A percentile compares a stretch with the other conserved stretches of the same genome.
These are phyloP conservation scores for Diplodia sapinea DNA, from an alignment of 2,329 filamentous ascomycete species.

Conservation along the genomic window DNA sequence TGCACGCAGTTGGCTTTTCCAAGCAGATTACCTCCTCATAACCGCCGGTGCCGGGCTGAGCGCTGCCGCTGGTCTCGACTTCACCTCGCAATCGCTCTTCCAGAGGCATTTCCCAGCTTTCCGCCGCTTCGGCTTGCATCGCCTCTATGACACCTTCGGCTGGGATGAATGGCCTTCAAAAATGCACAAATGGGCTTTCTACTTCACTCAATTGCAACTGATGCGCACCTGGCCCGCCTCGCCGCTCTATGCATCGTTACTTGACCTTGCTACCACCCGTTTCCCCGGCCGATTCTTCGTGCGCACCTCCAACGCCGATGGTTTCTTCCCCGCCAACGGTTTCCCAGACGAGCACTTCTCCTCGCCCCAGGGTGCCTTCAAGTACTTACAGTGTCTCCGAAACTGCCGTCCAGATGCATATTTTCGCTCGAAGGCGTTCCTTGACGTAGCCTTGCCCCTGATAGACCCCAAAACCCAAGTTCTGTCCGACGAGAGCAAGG, in stretches of 20 bases:
- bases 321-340: constrained; percentile 42
- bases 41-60: constrained; percentile 46
- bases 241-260: constrained; percentile 34
- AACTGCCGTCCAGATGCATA: constrained; percentile 42
- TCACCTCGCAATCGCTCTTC: constrained; percentile 43
- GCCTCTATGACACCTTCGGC: constrained; percentile 46
- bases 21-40: constrained; percentile 40
- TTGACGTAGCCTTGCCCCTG: constrained; percentile 37
- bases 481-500: constrained; percentile 35
- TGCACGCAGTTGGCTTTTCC: constrained; percentile 37
- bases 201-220: constrained; percentile 43
- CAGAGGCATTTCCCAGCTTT: constrained; percentile 42
- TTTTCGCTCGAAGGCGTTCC: constrained; percentile 35
- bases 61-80: constrained; percentile 45
- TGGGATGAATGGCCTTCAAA: constrained; percentile 41
- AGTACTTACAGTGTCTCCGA: constrained; percentile 41
- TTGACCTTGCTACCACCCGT: constrained; percentile 33
- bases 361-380: constrained; percentile 44
- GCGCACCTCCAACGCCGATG: constrained; percentile 45
- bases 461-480: constrained; percentile 37
- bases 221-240: constrained; percentile 39
- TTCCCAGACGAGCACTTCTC: constrained; percentile 38
- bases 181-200: constrained; percentile 44
- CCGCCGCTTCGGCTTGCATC: constrained; percentile 38
- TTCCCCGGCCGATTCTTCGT: constrained; percentile 38